Evolutionary conservation across 768 basidiomycete genomes (phyloP).

Genomic region (Hortiboletus flavorubellus): DNA sequence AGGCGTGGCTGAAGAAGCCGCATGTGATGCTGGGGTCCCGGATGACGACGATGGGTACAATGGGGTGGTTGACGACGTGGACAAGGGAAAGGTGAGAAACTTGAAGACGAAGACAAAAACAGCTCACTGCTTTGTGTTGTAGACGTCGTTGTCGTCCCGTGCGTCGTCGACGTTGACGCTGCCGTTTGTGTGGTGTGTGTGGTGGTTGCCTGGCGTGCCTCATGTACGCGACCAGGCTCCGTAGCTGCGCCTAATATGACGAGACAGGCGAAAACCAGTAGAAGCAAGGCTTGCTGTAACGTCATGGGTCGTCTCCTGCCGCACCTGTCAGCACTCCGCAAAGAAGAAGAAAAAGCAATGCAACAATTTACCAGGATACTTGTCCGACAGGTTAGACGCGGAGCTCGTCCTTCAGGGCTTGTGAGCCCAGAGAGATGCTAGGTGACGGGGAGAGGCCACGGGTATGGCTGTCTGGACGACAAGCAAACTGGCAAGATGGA

Average conservation of each 20-base stretch:
- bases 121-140: conserved; percentile 16
- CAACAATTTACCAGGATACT: background rate
- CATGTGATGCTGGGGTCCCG: conserved; percentile 4
- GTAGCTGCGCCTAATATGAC: conserved; percentile 15
- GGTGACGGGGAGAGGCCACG: background rate
- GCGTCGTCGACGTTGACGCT: conserved; percentile 3
- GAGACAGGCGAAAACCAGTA: conserved; percentile 7
- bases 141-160: conserved; percentile 9
- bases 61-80: background rate
- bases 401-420: background rate
- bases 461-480: background rate
- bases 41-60: conserved; percentile 1
- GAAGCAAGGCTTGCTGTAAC: conserved; percentile 6
- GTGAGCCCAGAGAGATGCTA: background rate
- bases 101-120: conserved; percentile 1
- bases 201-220: conserved; percentile 22
- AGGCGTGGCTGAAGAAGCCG: conserved; percentile 12
- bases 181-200: background rate
- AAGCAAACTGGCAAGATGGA: background rate
- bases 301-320: conserved; percentile 8
- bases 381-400: background rate
- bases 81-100: background rate
- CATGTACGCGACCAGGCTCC: conserved; percentile 10
- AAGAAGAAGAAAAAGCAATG: background rate
- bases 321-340: background rate